Percentiles rank a stretch among this genome's conserved stretches.
Evolutionary conservation across 2,329 filamentous ascomycete species (phyloP).

Genomic region (Pestalotiopsis fici): DNA sequence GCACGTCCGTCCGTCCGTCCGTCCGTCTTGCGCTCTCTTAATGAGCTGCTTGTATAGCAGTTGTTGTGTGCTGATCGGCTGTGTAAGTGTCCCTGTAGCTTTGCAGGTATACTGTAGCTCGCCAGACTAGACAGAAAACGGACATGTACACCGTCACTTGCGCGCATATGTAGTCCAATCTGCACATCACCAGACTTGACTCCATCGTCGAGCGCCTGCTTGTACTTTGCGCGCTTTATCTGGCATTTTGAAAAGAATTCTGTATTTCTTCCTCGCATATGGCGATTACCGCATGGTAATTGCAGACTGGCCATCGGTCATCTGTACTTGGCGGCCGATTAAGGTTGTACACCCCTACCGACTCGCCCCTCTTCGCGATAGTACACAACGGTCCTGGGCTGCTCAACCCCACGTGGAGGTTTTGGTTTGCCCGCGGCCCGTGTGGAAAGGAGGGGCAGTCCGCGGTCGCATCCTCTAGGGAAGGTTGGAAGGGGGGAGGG

Average conservation of each 20-base stretch:
- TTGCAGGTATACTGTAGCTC: background rate
- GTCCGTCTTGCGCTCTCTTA: background rate
- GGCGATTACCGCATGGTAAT: background rate
- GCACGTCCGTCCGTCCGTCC: background rate
- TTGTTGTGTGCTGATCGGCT: background rate
- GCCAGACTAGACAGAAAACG: conserved; percentile 1
- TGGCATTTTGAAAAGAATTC: background rate
- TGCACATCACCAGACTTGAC: background rate
- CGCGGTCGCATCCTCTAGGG: background rate
- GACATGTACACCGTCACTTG: background rate
- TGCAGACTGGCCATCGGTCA: background rate
- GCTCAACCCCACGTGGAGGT: conserved; percentile 1
- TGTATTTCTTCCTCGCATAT: background rate
- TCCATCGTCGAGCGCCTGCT: background rate
- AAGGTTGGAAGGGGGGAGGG: too few species aligned
- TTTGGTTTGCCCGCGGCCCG: background rate
- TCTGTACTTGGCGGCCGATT: background rate
- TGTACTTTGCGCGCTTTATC: background rate
- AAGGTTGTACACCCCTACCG: background rate
- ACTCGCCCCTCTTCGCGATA: background rate
- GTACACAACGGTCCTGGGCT: background rate
- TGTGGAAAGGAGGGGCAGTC: background rate
- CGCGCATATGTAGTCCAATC: background rate
- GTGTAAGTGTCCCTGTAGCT: background rate
- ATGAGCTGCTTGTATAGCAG: background rate